phyloP scores from a whole-genome alignment of 148 eudicot species.

The Camellia granthamiana region DNA sequence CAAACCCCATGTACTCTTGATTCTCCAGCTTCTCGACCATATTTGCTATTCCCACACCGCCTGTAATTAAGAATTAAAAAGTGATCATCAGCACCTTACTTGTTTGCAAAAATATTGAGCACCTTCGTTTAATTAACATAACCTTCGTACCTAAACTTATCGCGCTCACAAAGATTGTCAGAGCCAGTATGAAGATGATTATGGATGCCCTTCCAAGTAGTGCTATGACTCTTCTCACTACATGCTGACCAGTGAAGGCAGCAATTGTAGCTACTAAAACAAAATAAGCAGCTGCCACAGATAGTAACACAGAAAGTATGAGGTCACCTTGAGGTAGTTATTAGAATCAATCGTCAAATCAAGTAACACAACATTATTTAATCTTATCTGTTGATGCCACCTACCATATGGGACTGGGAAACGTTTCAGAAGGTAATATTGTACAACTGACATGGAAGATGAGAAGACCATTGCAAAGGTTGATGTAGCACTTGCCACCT shows the following conservation, averaged over 20 bases:
- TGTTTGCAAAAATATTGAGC: background rate
- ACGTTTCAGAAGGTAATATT: conserved; percentile 63
- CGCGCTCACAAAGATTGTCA: conserved; percentile 50
- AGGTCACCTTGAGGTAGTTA: background rate
- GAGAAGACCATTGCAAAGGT: conserved; percentile 70
- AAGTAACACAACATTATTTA: no score
- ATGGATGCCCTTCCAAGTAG: conserved; percentile 52
- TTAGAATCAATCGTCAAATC: no score
- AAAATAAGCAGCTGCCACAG: conserved; percentile 40
- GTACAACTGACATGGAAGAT: conserved; percentile 66
- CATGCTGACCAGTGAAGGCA: conserved; percentile 48
- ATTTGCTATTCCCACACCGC: conserved; percentile 49
- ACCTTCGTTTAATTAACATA: background rate
- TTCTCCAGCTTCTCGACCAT: conserved; percentile 48
- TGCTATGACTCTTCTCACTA: conserved; percentile 36
- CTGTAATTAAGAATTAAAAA: conserved; percentile 17
- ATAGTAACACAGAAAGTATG: background rate
- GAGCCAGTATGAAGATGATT: conserved; percentile 52
- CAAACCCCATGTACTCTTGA: conserved; percentile 62
- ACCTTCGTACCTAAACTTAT: conserved; percentile 33
- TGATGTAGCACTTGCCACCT: conserved; percentile 76
- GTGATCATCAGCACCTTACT: background rate
- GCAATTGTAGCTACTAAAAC: conserved; percentile 48
- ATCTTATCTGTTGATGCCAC: background rate
- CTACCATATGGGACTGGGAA: conserved; percentile 70